Base-by-base conservation (phyloP, 371 early-diverging fungal genomes). In the Syncephalastrum sp. region DNA sequence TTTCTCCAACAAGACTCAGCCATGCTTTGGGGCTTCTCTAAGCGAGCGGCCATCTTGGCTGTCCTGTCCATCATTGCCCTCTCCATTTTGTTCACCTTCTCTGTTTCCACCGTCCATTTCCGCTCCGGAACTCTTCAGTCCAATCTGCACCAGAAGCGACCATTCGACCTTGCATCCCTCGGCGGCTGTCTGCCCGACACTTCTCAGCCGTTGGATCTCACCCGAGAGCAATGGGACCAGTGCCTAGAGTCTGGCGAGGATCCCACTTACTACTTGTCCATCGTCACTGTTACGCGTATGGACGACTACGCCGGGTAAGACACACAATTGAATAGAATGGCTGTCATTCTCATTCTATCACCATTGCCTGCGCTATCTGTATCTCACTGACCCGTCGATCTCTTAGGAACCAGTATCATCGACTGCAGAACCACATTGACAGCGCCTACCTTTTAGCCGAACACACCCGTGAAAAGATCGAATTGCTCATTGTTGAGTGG, bases 261-360 rank as follows among this genome's bases (percentile, higher is more conserved):
- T 19, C 59, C 70, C n/a, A 44, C 41, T 10, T 53, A 46, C 23
- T 63, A 63, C 48, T 58, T 76, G n/a, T 76, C 77, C 19, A 71
- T 76, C 59, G 77, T 76, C 29, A 60, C 71, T 54, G 77, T 76
- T 17, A 73, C 77, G 29, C 69, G 77, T 15, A 73, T 70, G 71
- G 77, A 76, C 56, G 68, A 76, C 48, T 76, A 76, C 62, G 77
- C 77, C 47, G 77, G 71, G 74, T 74, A 69, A 61, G 38, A 12
- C 38, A n/a, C 21, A 21, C 2, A 21, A 21, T 21, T 21, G 21
- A 21, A 21, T 21, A 21, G 21, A 21, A 21, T 21, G 21, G 21
- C 21, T 21, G 21, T 21, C 21, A 21, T 21, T 21, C 3, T 3
- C 29, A 29, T 29, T 6, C 29, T 29, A 7, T 4, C 4, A 29